Evolutionary conservation across 2,329 filamentous ascomycete species (phyloP).

Genomic region (Alternaria infectoria): DNA sequence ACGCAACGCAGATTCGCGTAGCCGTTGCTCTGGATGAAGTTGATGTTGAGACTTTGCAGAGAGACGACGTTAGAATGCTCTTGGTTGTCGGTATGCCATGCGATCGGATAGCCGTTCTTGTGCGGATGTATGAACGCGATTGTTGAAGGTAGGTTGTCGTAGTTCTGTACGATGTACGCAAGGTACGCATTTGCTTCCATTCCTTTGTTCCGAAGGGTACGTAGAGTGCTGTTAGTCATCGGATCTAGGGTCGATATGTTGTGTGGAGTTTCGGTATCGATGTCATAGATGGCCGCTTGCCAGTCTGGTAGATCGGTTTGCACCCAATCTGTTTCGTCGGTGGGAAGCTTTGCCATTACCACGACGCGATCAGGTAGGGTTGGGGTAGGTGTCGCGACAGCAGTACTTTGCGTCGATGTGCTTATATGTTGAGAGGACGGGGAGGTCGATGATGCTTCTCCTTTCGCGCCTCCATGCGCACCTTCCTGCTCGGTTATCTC

Average conservation of each 20-base stretch:
- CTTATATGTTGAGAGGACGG: constrained; percentile 5
- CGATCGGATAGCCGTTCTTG: constrained; percentile 19
- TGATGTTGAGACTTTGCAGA: constrained; percentile 36
- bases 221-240: constrained; percentile 21
- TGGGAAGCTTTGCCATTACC: constrained; percentile 23
- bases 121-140: constrained; percentile 29
- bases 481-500: constrained; percentile 9
- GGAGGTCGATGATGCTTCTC: constrained; percentile 3
- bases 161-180: constrained; percentile 33
- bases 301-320: constrained; percentile 35
- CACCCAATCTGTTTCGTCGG: constrained; percentile 29
- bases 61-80: constrained; percentile 10
- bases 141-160: constrained; percentile 25
- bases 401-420: constrained; percentile 11
- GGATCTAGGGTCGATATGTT: constrained; percentile 21
- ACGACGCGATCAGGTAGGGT: constrained; percentile 23
- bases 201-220: constrained; percentile 28
- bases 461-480: constrained; percentile 8
- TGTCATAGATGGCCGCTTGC: constrained; percentile 52
- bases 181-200: constrained; percentile 33
- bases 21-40: constrained; percentile 48
- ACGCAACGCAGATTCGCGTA: constrained; percentile 52
- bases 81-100: constrained; percentile 14
- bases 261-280: constrained; percentile 23
- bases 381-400: constrained; percentile 9